Evolutionary conservation across 73 alveolate species (phyloP).

Genomic region (Tetrahymena elliotti): DNA sequence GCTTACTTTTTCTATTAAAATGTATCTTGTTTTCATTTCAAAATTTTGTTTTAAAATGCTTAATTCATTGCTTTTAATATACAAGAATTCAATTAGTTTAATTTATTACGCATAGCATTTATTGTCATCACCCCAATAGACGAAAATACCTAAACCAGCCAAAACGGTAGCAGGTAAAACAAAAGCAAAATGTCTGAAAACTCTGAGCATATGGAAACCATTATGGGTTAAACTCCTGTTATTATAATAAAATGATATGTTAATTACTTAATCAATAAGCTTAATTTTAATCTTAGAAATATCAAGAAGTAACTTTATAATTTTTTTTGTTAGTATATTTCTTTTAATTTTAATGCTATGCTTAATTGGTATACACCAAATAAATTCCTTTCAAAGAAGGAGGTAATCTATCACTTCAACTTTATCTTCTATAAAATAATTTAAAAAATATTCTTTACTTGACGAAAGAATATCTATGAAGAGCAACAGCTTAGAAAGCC

Average conservation of each 20-base stretch:
- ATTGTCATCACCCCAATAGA: constrained; percentile 19
- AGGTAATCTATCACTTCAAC: not conserved
- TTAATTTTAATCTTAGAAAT: too few species aligned
- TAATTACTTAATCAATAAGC: not conserved
- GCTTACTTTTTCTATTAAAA: not conserved
- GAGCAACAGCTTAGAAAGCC: constrained; percentile 14
- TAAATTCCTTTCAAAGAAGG: not conserved
- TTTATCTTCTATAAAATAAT: too few species aligned
- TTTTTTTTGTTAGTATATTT: too few species aligned
- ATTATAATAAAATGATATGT: not conserved
- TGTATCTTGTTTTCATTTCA: not conserved
- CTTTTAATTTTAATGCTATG: not conserved
- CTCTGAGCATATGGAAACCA: constrained; percentile 43
- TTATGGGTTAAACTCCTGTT: constrained; percentile 12
- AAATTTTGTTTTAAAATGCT: not conserved
- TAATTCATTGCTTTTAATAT: not conserved
- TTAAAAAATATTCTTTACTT: not conserved
- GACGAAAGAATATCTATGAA: constrained; percentile 37
- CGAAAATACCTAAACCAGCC: constrained; percentile 28
- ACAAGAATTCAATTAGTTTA: not conserved
- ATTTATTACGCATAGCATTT: constrained; percentile 11
- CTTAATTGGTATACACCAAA: not conserved
- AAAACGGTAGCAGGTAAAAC: constrained; percentile 21
- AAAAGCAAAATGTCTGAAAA: constrained; percentile 22
- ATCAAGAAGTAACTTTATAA: not conserved